Base-by-base conservation (phyloP, 1,139 yeast genomes). In the Lodderomyces parapsilosis region DNA sequence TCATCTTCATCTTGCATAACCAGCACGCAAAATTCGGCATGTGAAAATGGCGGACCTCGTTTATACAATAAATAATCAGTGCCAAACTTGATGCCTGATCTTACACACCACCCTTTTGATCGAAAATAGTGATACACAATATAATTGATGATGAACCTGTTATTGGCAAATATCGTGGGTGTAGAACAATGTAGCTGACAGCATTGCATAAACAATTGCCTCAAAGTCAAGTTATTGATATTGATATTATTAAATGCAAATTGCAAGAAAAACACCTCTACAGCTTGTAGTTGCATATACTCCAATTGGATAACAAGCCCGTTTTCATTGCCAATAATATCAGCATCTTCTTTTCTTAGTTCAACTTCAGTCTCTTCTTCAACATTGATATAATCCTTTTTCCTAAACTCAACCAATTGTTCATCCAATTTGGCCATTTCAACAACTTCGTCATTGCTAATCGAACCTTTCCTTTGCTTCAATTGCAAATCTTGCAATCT, bases 1-100 rank as follows among this genome's bases (percentile, higher is more conserved):
- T 53, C 50, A 1, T 60, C 68, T 22, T 69, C 69, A 27, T 32
- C 33, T 2, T 78, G 72, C 36, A 80, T 51, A 0, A 86, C 71
- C 52, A 77, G 60, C 1, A 82, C 59, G 3, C 94, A 88, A 60
- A 80, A 88, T 55, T 90, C 96, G 0, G 99, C 98, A 60, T 93
- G 99, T 38, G 85, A 80, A 59, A 91, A 90, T 1, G 97, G 97
- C 8, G 99, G 99, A 0, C 99, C 99, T 45, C 93, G 73, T 44
- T 84, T 81, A 60, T 93, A 93, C 6, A 93, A 68, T 15, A 93
- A 66, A 62, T 72, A 83, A 53, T 91, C 96, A 18, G 88, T 78
- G 1, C 97, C 96, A 63, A 93, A 93, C 59, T 93, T 93, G 45
- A 91, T 79, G 0, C 98, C 99, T 0, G 91, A 80, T 47, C 96